Base-by-base conservation (phyloP, 2,329 filamentous ascomycete genomes). In the Ophioceras dolichostomum region DNA sequence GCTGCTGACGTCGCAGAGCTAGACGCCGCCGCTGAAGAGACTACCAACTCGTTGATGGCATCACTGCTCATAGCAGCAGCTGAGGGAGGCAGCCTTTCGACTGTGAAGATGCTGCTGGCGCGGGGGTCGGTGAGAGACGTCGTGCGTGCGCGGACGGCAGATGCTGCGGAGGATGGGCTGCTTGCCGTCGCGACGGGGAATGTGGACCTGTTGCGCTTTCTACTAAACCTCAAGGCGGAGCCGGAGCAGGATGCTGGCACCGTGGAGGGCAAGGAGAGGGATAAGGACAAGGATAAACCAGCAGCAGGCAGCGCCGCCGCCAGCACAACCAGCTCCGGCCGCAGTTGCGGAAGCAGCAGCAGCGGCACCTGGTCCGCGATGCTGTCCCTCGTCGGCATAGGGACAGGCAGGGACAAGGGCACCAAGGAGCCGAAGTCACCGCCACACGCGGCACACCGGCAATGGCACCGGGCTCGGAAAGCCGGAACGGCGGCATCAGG, bases 41-140 rank as follows among this genome's bases (percentile, higher is more conserved):
- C 12, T 12, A 26, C 22, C 22, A 7, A 7, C 12, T 8, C 22
- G 22, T 24, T 36, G 4, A 16, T 12, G 20, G 19, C 16, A 19
- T 36, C 34, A 6, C 24, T 36, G 4, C 41, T 55, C 16, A 49
- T 53, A 29, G 33, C 47, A 13, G 52, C 53, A n/a, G 51, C 45
- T 3, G 40, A 43, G 13, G 43, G 41, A 10, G 52, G 53, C 14
- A 43, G 47, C 24, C 39, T 44, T 14, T 37, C 44, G 2, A 47
- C 52, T 10, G 43, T 49, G 8, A 43, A 43, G 30, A 41, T 52
- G 16, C 50, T 56, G 8, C 29, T 55, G 18, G 26, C 37, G 14
- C 34, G 44, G 14, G 12, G 34, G n/a, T 39, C 40, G 18, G 44
- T 48, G 18, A 49, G 48, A 17, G 42, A 43, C 32, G 38, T 44